Evolutionary conservation across 2,329 filamentous ascomycete species (phyloP), one percentile per base, ranked within the genome.

Genomic region (Raffaelea ambrosiae): DNA sequence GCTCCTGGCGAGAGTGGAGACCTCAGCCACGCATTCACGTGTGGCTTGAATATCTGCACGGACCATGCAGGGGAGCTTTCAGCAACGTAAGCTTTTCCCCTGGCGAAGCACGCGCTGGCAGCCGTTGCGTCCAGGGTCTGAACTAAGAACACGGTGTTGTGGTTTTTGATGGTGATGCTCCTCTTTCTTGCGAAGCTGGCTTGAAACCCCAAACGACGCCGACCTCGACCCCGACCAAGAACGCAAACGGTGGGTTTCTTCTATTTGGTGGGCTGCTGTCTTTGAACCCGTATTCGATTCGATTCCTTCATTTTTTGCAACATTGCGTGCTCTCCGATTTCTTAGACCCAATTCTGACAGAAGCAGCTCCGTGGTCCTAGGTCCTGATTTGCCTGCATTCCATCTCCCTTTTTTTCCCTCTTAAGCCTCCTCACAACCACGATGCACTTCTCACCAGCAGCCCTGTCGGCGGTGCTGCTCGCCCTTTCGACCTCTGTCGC

Each of bases 381-480:
- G 26, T 29, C 23, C 18, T 9, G 10, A 36, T 39, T 23, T 9
- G 31, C 31, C 21, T 20, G 26, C 43, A 14, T 47, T 44, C 22
- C 20, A 46, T 26, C 48, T 35, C 39, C 43, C 38, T 22, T 48
- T 21, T 49, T 46, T 49, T 47, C 51, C 49, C 47, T 33, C 54
- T 47, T 52, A 29, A 39, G 36, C 50, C 47, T 47, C 48, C 50
- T 29, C 46, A 52, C n/a, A n/a, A n/a, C 50, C 63, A 69, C 58
- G 53, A 74, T 74, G 71, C 72, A 67, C 64, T 48, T 54, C 19
- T 64, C 68, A 57, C 63, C 66, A 59, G 63, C 74, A 57, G 64
- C 77, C 63, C 71, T 75, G 60, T 73, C 78, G 60, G 76, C 76
- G 57, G 70, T 81, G 59, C 66, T 77, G 55, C 79, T 79, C 61